A percentile compares a stretch with the other conserved stretches of the same genome.
Conservation (phyloP, 768 basidiomycete genomes). For the Neoboletus subvelutipes region DNA sequence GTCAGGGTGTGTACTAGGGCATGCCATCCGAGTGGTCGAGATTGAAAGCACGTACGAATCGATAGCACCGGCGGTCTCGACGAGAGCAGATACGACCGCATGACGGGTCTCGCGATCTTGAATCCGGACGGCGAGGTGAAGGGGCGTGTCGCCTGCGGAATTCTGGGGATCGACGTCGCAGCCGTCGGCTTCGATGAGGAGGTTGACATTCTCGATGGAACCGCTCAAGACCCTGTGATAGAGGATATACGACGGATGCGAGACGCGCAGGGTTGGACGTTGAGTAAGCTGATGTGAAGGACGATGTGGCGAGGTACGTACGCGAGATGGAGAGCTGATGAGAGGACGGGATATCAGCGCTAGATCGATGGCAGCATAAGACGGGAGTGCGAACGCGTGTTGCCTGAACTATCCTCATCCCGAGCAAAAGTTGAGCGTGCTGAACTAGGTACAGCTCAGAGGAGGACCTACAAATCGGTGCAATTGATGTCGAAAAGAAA, state of each 20-base stretch:
- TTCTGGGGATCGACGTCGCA: slow-evolving; percentile 32
- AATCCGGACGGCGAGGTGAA: slow-evolving; percentile 29
- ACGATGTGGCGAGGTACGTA: slow-evolving; percentile 12
- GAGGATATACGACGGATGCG: not conserved
- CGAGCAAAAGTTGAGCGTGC: not conserved
- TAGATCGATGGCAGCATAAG: not conserved
- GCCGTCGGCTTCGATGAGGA: slow-evolving; percentile 25
- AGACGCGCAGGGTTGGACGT: not conserved
- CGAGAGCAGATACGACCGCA: slow-evolving; percentile 23
- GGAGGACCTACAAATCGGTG: slow-evolving; percentile 26
- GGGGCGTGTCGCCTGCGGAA: slow-evolving; percentile 26
- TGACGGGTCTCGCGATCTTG: slow-evolving; percentile 11
- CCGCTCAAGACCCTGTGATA: slow-evolving; percentile 16
- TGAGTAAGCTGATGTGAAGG: not conserved
- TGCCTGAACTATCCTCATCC: slow-evolving; percentile 21
- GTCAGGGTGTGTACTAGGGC: not conserved
- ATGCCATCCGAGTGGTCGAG: not conserved
- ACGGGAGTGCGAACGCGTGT: slow-evolving; percentile 28
- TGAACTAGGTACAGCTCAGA: not conserved
- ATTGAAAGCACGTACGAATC: slow-evolving; percentile 21
- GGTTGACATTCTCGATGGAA: slow-evolving; percentile 21
- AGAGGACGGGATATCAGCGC: slow-evolving; percentile 9
- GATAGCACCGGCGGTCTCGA: slow-evolving; percentile 22
- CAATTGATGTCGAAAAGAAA: slow-evolving; percentile 35
- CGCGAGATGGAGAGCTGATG: slow-evolving; percentile 33